Conservation (phyloP, 345 rosid species). For the Iberis pinnata region DNA sequence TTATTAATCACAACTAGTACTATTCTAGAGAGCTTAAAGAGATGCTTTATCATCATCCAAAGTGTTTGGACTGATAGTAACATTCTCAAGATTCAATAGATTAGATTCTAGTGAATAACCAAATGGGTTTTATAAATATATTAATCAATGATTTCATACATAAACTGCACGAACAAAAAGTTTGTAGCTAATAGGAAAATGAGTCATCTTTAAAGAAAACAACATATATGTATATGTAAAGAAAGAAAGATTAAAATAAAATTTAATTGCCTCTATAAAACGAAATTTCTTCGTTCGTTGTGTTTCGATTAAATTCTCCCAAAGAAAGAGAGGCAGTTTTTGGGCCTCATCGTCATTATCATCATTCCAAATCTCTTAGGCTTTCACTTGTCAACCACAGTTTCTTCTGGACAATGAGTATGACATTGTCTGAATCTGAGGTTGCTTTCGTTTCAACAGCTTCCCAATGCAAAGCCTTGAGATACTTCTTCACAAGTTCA, state of each 20-base stretch:
- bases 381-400: conserved; percentile 72
- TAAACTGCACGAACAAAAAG: too few relatives aligned
- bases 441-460: conserved; percentile 41
- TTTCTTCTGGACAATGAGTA: conserved; percentile 61
- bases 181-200: too few relatives aligned
- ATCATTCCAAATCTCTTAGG: conserved; percentile 49
- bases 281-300: conserved; percentile 28
- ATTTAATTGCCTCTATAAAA: background rate
- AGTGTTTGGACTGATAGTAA: background rate
- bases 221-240: too few relatives aligned
- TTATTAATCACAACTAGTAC: conserved; percentile 5
- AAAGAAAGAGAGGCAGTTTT: too few relatives aligned
- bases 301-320: background rate
- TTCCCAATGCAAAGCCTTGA: conserved; percentile 74
- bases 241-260: too few relatives aligned
- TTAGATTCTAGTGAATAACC: too few relatives aligned
- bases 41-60: conserved; percentile 4
- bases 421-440: conserved; percentile 43
- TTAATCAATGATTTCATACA: too few relatives aligned
- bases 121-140: too few relatives aligned
- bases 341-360: conserved; percentile 2
- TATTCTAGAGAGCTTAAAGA: conserved; percentile 4
- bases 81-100: background rate
- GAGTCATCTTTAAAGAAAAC: too few relatives aligned
- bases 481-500: conserved; percentile 55